Percentiles rank a stretch among this genome's conserved stretches.
These are phyloP conservation scores for Pyricularia sp. DNA, from an alignment of 2,329 filamentous ascomycete species.

Conservation along the genomic window DNA sequence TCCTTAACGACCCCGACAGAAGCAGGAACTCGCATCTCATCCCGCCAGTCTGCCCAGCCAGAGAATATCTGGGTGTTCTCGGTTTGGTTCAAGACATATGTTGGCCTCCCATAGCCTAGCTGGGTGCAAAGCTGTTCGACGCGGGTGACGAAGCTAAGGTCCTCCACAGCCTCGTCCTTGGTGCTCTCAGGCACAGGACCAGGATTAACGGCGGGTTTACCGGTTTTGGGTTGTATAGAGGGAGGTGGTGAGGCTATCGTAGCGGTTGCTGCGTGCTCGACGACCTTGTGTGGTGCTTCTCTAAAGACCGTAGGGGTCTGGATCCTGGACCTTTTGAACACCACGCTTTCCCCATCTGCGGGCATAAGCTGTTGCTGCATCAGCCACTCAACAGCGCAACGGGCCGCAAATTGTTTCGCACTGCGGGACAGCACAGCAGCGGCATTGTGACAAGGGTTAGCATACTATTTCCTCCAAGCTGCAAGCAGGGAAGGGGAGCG, in stretches of 20 bases:
- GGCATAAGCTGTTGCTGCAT: slow-evolving; percentile 18
- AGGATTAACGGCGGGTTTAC: background rate
- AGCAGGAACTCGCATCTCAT: background rate
- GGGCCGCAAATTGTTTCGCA: slow-evolving; percentile 44
- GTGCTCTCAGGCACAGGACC: background rate
- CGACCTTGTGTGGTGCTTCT: background rate
- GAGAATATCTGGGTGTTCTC: slow-evolving; percentile 1
- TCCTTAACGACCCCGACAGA: background rate
- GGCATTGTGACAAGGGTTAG: background rate
- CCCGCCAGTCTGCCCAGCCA: background rate
- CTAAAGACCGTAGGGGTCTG: background rate
- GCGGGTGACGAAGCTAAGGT: background rate
- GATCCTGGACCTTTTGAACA: slow-evolving; percentile 10
- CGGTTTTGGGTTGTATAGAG: slow-evolving; percentile 7
- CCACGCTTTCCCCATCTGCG: slow-evolving; percentile 11
- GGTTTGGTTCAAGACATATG: slow-evolving; percentile 1
- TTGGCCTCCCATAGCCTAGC: slow-evolving; percentile 3
- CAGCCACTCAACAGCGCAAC: slow-evolving; percentile 34
- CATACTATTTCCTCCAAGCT: background rate
- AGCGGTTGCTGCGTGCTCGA: background rate
- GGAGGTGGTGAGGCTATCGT: background rate
- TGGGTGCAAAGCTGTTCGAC: slow-evolving; percentile 13
- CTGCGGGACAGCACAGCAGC: background rate
- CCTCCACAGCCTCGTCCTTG: slow-evolving; percentile 6
- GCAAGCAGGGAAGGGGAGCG: background rate